Evolutionary conservation across 2,329 filamentous ascomycete species (phyloP).

Genomic region (Stagonosporopsis chrysanthemi): DNA sequence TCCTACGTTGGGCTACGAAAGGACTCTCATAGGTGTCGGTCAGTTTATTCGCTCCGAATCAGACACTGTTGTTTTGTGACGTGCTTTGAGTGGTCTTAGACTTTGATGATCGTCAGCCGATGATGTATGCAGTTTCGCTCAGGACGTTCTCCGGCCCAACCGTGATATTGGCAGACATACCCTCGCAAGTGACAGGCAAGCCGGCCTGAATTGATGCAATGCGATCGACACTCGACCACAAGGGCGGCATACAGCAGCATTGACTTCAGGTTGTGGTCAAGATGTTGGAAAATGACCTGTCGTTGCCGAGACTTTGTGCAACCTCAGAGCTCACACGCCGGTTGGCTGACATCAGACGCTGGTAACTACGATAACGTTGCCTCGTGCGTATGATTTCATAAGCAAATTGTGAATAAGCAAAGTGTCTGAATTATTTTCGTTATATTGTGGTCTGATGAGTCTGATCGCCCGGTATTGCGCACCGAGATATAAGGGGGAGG

Average conservation of each 20-base stretch:
- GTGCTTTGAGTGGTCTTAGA: conserved; percentile 2
- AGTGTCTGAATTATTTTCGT: not conserved
- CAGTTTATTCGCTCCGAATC: conserved; percentile 13
- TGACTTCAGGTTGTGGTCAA: not conserved
- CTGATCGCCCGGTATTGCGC: conserved; percentile 1
- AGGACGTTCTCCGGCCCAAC: conserved; percentile 2
- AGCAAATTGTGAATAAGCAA: not conserved
- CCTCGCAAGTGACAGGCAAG: not conserved
- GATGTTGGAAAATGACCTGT: conserved; percentile 11
- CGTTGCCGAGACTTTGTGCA: conserved; percentile 14
- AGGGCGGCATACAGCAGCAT: not conserved
- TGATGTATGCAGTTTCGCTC: conserved; percentile 18
- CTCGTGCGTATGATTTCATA: conserved; percentile 8
- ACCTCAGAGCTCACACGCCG: conserved; percentile 7
- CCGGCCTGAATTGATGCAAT: not conserved
- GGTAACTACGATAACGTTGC: conserved; percentile 2
- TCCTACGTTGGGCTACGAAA: conserved; percentile 7
- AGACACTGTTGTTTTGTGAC: not conserved
- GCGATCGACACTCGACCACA: not conserved
- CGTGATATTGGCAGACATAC: conserved; percentile 8
- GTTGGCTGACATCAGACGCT: conserved; percentile 2
- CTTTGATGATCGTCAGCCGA: conserved; percentile 12
- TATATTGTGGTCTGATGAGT: not conserved
- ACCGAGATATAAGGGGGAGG: not conserved
- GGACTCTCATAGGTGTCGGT: conserved; percentile 6